A percentile compares a stretch with the other conserved stretches of the same genome.
These are phyloP conservation scores for Pythium biforme DNA, from an alignment of 352 stramenopile species.

Conservation along the genomic window DNA sequence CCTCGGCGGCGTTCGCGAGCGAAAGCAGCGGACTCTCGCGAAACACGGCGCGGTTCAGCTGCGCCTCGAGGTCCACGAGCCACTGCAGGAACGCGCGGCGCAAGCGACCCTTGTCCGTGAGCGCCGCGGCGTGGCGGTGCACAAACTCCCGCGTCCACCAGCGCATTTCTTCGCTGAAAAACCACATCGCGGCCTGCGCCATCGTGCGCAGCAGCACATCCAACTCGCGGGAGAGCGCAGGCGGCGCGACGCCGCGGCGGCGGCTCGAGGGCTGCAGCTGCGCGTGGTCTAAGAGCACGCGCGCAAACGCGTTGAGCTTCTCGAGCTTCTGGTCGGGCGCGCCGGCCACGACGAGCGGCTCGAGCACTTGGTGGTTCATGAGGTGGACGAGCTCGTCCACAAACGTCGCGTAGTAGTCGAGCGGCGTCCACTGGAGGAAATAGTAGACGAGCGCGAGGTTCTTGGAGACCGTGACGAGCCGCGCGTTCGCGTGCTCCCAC, in stretches of 20 bases:
- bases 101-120: slow-evolving; percentile 45
- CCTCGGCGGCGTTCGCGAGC: slow-evolving; percentile 49
- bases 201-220: slow-evolving; percentile 41
- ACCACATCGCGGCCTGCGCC: slow-evolving; percentile 44
- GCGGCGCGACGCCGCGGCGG: slow-evolving; percentile 6
- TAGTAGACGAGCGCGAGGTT: slow-evolving; percentile 56
- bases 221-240: slow-evolving; percentile 28
- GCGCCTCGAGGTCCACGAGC: slow-evolving; percentile 41
- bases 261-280: slow-evolving; percentile 13
- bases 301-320: slow-evolving; percentile 51
- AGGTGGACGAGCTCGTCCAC: slow-evolving; percentile 49
- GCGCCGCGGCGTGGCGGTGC: slow-evolving; percentile 25
- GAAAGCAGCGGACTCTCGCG: slow-evolving; percentile 33
- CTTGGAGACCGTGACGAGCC: slow-evolving; percentile 45
- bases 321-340: slow-evolving; percentile 3
- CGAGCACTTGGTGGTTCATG: slow-evolving; percentile 38
- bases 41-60: slow-evolving; percentile 50
- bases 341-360: slow-evolving; percentile 18
- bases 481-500: slow-evolving; percentile 48
- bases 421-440: slow-evolving; percentile 50
- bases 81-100: slow-evolving; percentile 47
- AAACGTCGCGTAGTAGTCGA: slow-evolving; percentile 42
- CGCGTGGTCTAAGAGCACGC: slow-evolving; percentile 42
- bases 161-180: slow-evolving; percentile 47
- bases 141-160: slow-evolving; percentile 49